Base-by-base conservation (phyloP, 2,329 filamentous ascomycete species). In the Ceratocystis colombiana region DNA sequence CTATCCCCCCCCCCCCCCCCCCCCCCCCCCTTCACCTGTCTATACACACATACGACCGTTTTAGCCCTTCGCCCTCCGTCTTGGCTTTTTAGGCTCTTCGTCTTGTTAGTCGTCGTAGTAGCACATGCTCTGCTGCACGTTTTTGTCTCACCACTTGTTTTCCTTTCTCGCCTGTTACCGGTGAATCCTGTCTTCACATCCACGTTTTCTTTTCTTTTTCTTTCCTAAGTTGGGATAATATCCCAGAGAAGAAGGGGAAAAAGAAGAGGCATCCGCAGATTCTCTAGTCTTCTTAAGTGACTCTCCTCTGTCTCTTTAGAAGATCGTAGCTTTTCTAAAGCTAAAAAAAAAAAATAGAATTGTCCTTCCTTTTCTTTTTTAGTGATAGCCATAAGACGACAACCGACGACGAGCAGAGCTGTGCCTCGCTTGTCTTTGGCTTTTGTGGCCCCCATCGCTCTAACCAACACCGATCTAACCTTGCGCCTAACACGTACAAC, bases 101-200 rank as follows among this genome's bases (percentile, higher is more conserved):
- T 48, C 45, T 48, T 48, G 45, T 48, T 48, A 48, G 45, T 48
- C 45, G 45, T 25, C 12, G 46, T 50, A 30, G 53, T 57, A 28
- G 53, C 53, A 57, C 53, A 57, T 57, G 53, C 22, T 15, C 53
- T 33, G 46, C 46, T 50, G 53, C 53, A 57, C 53, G 53, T 37
- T 64, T 44, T 45, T 65, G 63, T 65, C 63, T 65, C 53, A 65
- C 63, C 50, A 57, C 15, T 57, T 65, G 63, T 65, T 57, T 65
- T 65, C 63, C 63, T 59, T 65, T 65, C 63, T 65, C 63, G 63
- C 63, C 63, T 65, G 63, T 65, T 65, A n/a, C 63, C 63, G 63
- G 63, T 48, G 37, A 65, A 57, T 57, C 53, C 41, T 65, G 48
- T 65, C 25, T n/a, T 46, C 53, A 15, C 28, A 33, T 7, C 63